phyloP scores from a whole-genome alignment of 495 filamentous ascomycete species.

The Penicillium odoratum region DNA sequence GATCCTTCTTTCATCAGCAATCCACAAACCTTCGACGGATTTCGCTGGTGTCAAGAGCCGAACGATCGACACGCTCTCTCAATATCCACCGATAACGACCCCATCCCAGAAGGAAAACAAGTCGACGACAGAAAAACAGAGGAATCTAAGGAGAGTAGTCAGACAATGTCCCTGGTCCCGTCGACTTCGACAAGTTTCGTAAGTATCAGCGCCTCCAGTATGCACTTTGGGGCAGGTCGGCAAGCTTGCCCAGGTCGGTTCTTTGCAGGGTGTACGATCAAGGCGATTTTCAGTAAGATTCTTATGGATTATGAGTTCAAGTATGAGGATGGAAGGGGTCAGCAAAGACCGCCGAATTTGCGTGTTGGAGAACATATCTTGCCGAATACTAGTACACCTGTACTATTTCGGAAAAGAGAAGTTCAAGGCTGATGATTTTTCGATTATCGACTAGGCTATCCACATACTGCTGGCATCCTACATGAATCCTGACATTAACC shows the following conservation, averaged over 20 bases:
- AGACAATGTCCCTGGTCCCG: not conserved
- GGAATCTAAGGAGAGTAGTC: not conserved
- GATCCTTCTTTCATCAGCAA: constrained; percentile 26
- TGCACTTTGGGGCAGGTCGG: constrained; percentile 38
- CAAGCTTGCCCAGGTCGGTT: constrained; percentile 57
- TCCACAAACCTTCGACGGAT: constrained; percentile 32
- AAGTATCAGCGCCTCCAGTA: constrained; percentile 21
- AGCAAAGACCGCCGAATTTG: constrained; percentile 27
- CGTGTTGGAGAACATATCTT: constrained; percentile 35
- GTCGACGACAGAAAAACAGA: not conserved
- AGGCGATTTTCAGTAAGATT: constrained; percentile 54
- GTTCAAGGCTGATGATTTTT: not conserved
- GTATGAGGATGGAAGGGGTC: constrained; percentile 20
- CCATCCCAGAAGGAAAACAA: not conserved
- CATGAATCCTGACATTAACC: no score
- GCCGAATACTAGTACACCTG: constrained; percentile 23
- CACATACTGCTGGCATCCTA: no score
- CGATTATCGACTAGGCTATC: no score
- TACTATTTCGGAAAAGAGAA: constrained; percentile 30
- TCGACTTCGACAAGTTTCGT: constrained; percentile 24
- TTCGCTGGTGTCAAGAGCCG: constrained; percentile 35
- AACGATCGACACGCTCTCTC: constrained; percentile 16
- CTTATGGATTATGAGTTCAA: constrained; percentile 56
- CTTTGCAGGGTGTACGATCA: constrained; percentile 55
- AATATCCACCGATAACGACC: not conserved